phyloP scores from a whole-genome alignment of 192 early-diverging fungal genomes.

The Fimicolochytrium jonesii region DNA sequence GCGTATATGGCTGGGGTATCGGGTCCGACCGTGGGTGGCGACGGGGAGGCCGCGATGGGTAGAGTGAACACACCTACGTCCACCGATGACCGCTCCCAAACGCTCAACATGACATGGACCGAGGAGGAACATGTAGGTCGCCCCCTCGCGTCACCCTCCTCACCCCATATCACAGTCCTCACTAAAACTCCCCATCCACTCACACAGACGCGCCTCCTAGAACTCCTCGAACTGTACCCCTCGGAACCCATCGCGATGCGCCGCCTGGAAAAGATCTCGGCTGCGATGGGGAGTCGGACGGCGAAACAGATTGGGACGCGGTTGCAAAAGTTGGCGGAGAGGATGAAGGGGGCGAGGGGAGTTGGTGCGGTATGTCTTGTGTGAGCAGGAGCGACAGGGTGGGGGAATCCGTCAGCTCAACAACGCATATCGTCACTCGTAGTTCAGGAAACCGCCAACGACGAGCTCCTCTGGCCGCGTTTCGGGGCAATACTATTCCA shows the following conservation, averaged over 20 bases:
- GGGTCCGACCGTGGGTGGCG: neutral
- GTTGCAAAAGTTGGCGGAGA: neutral
- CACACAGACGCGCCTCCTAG: conserved; percentile 11
- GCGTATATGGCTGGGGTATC: neutral
- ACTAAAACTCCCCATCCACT: neutral
- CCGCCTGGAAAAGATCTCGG: conserved; percentile 17
- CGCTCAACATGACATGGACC: conserved; percentile 16
- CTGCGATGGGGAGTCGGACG: conserved; percentile 19
- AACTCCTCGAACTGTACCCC: conserved; percentile 18
- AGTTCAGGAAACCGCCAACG: no score
- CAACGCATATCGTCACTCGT: no score
- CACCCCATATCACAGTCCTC: neutral
- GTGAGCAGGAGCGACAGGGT: no score
- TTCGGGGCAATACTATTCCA: conserved; percentile 17
- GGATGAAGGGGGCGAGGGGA: neutral
- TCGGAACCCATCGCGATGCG: conserved; percentile 6
- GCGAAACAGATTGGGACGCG: conserved; percentile 11
- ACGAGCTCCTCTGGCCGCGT: conserved; percentile 2
- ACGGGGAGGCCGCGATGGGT: neutral
- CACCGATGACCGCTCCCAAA: conserved; percentile 14
- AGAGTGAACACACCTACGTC: neutral
- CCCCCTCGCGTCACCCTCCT: neutral
- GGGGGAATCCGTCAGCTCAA: no score
- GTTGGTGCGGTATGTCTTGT: neutral
- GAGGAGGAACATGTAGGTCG: conserved; percentile 19